These are phyloP conservation scores for Cladophialophora immunda DNA, from an alignment of 2,329 filamentous ascomycete genomes.

Conservation along the genomic window DNA sequence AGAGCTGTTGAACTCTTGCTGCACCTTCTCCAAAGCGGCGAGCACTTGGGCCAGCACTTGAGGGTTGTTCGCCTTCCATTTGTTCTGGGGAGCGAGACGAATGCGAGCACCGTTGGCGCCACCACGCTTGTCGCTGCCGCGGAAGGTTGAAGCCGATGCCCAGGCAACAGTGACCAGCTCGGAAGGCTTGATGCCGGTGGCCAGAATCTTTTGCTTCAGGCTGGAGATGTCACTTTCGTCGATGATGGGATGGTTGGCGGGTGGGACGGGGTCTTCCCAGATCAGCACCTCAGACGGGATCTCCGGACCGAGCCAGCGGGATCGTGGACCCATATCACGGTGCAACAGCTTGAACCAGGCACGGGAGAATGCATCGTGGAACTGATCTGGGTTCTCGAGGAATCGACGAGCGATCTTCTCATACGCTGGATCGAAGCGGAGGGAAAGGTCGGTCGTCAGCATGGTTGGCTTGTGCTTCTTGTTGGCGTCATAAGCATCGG, in stretches of 20 bases:
- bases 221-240: slow-evolving; percentile 69
- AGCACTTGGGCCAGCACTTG: slow-evolving; percentile 70
- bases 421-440: slow-evolving; percentile 75
- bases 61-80: slow-evolving; percentile 80
- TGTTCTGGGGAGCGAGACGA: slow-evolving; percentile 74
- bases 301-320: slow-evolving; percentile 78
- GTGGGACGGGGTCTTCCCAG: slow-evolving; percentile 79
- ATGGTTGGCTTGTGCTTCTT: slow-evolving; percentile 80
- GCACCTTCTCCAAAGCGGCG: slow-evolving; percentile 67
- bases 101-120: slow-evolving; percentile 83
- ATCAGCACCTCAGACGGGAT: slow-evolving; percentile 72
- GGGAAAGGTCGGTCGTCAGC: slow-evolving; percentile 77
- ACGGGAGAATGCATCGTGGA: slow-evolving; percentile 73
- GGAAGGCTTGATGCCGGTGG: slow-evolving; percentile 65
- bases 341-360: slow-evolving; percentile 88
- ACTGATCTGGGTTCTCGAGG: slow-evolving; percentile 72
- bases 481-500: slow-evolving; percentile 73
- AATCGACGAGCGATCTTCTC: slow-evolving; percentile 79
- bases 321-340: slow-evolving; percentile 77
- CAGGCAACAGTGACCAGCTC: slow-evolving; percentile 73
- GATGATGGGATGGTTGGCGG: slow-evolving; percentile 65
- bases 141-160: slow-evolving; percentile 76
- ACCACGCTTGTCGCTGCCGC: slow-evolving; percentile 80
- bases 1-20: slow-evolving; percentile 70
- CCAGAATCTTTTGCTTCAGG: slow-evolving; percentile 74